Percentiles rank a stretch among this genome's conserved stretches.
phyloP scores from a whole-genome alignment of 2,329 filamentous ascomycete genomes.

The Corinectria fuckeliana region DNA sequence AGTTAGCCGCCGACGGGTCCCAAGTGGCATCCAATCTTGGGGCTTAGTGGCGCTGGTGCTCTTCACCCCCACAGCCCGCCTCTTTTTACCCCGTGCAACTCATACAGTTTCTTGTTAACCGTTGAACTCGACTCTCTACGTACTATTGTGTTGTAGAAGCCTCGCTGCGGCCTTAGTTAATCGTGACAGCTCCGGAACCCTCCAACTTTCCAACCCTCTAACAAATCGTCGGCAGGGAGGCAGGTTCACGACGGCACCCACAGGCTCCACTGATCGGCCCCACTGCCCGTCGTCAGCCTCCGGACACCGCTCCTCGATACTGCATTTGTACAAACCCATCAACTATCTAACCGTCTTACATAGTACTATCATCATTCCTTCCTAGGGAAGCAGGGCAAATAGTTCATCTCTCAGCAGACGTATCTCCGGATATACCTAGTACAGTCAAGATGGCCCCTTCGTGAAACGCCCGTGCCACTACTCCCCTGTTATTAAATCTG shows the following conservation, averaged over 20 bases:
- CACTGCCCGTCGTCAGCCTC: constrained; percentile 18
- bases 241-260: constrained; percentile 19
- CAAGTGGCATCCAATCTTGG: neutral
- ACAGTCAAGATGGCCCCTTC: neutral
- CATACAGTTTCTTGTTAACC: neutral
- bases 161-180: neutral
- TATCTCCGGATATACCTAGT: neutral
- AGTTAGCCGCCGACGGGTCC: neutral
- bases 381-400: neutral
- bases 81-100: neutral
- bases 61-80: neutral
- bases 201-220: neutral
- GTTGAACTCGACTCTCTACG: too few relatives aligned
- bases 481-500: neutral
- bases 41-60: neutral
- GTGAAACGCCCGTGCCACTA: neutral
- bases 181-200: neutral
- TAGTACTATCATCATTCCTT: neutral
- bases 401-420: neutral
- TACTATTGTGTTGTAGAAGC: neutral
- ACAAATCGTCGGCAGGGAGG: neutral
- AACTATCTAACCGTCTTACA: neutral
- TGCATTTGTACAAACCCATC: neutral
- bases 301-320: constrained; percentile 1
- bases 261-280: constrained; percentile 26